A percentile compares a stretch with the other conserved stretches of the same genome.
These are phyloP conservation scores for Pinus tabuliformis DNA, from an alignment of 75 land plant species.

Conservation along the genomic window DNA sequence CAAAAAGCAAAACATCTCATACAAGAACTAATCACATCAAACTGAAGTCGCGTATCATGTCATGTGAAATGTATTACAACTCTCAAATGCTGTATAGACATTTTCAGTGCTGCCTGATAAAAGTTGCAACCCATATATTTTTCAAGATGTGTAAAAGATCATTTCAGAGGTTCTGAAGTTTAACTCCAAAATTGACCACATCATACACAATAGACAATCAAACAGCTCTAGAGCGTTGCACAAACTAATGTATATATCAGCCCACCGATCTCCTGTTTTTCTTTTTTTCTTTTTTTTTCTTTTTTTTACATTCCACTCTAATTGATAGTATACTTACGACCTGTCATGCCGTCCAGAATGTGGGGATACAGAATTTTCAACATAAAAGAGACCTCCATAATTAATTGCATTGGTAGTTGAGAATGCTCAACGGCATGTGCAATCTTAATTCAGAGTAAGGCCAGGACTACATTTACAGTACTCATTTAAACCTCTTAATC, in stretches of 20 bases:
- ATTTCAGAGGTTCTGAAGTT: background rate
- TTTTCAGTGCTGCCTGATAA: background rate
- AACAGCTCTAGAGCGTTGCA: background rate
- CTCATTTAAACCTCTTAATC: background rate
- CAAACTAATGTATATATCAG: background rate
- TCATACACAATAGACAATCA: background rate
- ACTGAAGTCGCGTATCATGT: background rate
- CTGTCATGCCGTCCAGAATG: background rate
- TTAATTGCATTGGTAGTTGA: background rate
- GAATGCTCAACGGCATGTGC: background rate
- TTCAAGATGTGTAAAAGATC: background rate
- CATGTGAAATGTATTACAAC: background rate
- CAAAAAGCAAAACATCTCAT: background rate
- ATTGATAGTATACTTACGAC: background rate
- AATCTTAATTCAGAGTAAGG: background rate
- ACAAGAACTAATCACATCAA: background rate
- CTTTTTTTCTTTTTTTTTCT: background rate
- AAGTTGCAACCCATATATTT: background rate
- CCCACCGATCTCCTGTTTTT: background rate
- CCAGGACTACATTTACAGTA: slow-evolving; percentile 1
- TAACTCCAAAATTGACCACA: background rate
- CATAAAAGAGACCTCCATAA: background rate
- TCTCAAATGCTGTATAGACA: background rate
- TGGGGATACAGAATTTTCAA: background rate
- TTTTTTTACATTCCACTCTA: background rate